These are phyloP conservation scores for Exophiala mesophila DNA, from an alignment of 2,329 filamentous ascomycete genomes.

Conservation along the genomic window DNA sequence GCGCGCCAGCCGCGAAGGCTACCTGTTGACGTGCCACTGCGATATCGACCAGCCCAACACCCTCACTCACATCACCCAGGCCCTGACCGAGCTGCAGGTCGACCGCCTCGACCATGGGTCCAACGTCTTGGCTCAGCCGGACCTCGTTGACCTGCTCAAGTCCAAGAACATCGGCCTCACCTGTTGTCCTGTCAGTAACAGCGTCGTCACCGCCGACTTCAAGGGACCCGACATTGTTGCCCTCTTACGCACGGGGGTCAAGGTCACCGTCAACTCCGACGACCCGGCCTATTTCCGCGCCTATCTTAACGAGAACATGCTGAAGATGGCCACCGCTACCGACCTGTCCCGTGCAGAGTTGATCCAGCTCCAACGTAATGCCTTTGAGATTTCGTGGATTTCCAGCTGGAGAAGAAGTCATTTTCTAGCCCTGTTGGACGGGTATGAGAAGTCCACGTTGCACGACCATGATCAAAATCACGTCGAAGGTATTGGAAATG, in stretches of 20 bases:
- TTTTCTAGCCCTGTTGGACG: conserved; percentile 18
- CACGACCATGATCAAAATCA: no score
- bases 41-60: conserved; percentile 49
- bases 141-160: conserved; percentile 15
- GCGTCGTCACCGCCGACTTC: conserved; percentile 22
- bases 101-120: conserved; percentile 28
- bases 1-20: conserved; percentile 33
- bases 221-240: conserved; percentile 23
- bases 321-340: conserved; percentile 18
- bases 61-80: conserved; percentile 40
- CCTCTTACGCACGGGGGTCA: conserved; percentile 22
- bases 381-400: conserved; percentile 25
- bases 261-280: conserved; percentile 25
- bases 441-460: conserved; percentile 12
- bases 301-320: conserved; percentile 24
- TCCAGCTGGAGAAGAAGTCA: conserved; percentile 21
- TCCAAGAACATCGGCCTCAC: conserved; percentile 22
- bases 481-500: no score
- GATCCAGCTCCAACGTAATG: conserved; percentile 24
- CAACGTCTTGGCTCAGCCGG: conserved; percentile 21
- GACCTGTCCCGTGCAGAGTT: conserved; percentile 21
- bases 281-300: conserved; percentile 27
- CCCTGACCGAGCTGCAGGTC: conserved; percentile 23
- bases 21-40: conserved; percentile 47
- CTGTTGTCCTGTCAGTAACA: conserved; percentile 26